phyloP scores from a whole-genome alignment of 2,329 filamentous ascomycete genomes.

The Fusarium metavorans region DNA sequence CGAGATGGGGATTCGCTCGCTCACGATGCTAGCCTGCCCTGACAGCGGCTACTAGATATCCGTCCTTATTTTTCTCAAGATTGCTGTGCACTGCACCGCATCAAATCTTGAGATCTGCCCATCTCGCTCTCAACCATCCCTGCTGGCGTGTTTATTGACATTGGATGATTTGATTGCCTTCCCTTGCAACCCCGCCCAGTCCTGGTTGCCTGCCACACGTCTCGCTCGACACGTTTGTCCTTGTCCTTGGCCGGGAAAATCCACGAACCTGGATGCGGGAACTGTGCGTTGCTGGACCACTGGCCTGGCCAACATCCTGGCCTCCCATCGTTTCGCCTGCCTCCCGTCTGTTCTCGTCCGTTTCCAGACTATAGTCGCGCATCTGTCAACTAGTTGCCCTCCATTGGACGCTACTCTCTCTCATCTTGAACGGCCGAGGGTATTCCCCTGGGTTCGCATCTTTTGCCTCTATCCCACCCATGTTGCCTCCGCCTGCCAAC shows the following conservation, averaged over 20 bases:
- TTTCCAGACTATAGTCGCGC: neutral
- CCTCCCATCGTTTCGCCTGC: neutral
- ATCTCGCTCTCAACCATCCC: slow-evolving; percentile 37
- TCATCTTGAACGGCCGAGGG: neutral
- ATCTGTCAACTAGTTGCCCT: neutral
- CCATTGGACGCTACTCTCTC: neutral
- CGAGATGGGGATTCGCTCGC: neutral
- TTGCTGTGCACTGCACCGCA: slow-evolving; percentile 18
- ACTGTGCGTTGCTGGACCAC: slow-evolving; percentile 14
- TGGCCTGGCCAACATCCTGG: neutral
- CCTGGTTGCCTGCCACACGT: slow-evolving; percentile 13
- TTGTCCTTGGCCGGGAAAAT: slow-evolving; percentile 28
- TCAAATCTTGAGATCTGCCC: slow-evolving; percentile 40
- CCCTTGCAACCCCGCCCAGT: slow-evolving; percentile 23
- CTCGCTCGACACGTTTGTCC: slow-evolving; percentile 12
- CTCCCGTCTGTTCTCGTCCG: neutral
- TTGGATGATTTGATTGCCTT: slow-evolving; percentile 36
- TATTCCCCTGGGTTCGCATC: neutral
- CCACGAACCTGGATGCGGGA: slow-evolving; percentile 43
- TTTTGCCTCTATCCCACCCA: neutral
- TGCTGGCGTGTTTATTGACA: slow-evolving; percentile 34
- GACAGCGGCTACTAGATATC: neutral
- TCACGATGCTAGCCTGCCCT: neutral
- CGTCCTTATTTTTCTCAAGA: slow-evolving; percentile 2
- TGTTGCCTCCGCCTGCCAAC: slow-evolving; percentile 15